Evolutionary conservation across 306 rosid genomes (phyloP).

Genomic region (Malus fusca): DNA sequence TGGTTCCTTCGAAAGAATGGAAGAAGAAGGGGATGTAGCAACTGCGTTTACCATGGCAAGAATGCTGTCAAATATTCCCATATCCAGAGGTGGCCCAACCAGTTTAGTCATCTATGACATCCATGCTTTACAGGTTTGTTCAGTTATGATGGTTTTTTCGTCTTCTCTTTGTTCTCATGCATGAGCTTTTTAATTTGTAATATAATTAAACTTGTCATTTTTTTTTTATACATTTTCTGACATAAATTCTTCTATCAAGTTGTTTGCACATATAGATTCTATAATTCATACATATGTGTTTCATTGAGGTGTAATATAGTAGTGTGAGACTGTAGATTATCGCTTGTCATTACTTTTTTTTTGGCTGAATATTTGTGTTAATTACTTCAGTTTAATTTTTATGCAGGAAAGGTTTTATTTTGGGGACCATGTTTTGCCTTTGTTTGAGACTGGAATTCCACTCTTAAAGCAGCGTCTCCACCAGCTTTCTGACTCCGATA

Average conservation of each 20-base stretch:
- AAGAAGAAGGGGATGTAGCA: constrained; percentile 99
- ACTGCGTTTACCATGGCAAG: constrained; percentile 97
- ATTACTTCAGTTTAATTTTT: neutral
- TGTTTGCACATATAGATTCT: neutral
- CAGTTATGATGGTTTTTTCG: neutral
- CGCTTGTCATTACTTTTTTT: neutral
- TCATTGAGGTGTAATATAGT: neutral
- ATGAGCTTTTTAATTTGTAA: too few species aligned
- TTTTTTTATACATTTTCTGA: neutral
- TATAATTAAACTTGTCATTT: neutral
- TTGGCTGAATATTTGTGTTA: neutral
- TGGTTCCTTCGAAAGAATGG: constrained; percentile 98
- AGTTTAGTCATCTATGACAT: constrained; percentile 89
- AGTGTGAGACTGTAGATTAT: neutral
- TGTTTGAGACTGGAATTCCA: constrained; percentile 97
- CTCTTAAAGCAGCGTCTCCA: constrained; percentile 74
- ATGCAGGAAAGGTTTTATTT: constrained; percentile 93
- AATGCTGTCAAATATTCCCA: constrained; percentile 86
- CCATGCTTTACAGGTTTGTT: constrained; percentile 91
- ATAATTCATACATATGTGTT: neutral
- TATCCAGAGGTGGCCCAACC: constrained; percentile 95
- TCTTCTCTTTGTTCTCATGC: too few species aligned
- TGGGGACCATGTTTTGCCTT: constrained; percentile 91
- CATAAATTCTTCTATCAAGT: neutral
- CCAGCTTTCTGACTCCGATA: constrained; percentile 71